These are phyloP conservation scores for Aspergillus unguis DNA, from an alignment of 2,329 filamentous ascomycete species.

Conservation along the genomic window DNA sequence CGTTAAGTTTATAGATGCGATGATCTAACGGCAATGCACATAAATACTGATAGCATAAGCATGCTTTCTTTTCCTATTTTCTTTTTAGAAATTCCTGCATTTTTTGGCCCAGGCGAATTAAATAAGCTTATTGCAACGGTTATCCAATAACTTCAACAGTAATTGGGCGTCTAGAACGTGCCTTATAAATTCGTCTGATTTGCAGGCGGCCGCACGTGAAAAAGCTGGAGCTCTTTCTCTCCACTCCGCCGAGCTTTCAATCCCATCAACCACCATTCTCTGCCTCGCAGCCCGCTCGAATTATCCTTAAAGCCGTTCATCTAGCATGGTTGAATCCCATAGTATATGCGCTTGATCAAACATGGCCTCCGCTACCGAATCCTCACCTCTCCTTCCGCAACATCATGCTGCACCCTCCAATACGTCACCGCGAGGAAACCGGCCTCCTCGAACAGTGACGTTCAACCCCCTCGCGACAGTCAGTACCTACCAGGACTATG, in stretches of 20 bases:
- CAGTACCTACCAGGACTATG: conserved; percentile 41
- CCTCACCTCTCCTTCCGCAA: conserved; percentile 41
- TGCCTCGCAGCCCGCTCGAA: neutral
- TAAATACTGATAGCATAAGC: conserved; percentile 1
- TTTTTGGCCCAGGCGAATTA: neutral
- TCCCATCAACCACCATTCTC: conserved; percentile 1
- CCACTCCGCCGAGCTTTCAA: conserved; percentile 8
- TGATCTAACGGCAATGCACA: conserved; percentile 6
- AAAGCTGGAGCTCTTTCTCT: conserved; percentile 16
- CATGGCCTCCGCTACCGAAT: conserved; percentile 41
- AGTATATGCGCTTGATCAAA: conserved; percentile 9
- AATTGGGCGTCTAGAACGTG: neutral
- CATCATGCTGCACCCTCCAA: conserved; percentile 28
- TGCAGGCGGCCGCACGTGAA: conserved; percentile 19
- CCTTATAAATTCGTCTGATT: neutral
- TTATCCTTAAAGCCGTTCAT: conserved; percentile 9
- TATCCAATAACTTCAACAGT: conserved; percentile 3
- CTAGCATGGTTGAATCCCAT: conserved; percentile 18
- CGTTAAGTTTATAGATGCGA: conserved; percentile 5
- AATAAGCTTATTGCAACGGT: conserved; percentile 1
- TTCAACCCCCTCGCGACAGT: conserved; percentile 48
- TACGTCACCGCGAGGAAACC: conserved; percentile 39
- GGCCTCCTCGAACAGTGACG: conserved; percentile 44
- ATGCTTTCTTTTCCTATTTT: conserved; percentile 10
- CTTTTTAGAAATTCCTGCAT: neutral